Evolutionary conservation across 179 eudicot genomes (phyloP), one percentile per base, ranked within the genome.

Genomic region (Sideroxylon spinosum): DNA sequence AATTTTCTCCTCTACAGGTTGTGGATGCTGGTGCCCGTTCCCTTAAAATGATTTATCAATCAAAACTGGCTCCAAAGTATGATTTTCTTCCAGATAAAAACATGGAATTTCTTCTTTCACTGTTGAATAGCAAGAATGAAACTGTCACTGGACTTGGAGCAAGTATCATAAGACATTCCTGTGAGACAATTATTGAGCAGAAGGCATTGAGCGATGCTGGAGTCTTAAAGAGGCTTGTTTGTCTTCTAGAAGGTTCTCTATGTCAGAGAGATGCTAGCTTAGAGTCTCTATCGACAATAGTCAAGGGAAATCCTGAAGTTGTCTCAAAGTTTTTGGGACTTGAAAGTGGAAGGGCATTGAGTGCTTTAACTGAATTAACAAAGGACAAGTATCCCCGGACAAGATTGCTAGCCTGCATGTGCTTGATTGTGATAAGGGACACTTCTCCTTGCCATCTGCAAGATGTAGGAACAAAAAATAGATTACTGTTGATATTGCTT

Each of bases 101-200:
- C 76, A 79, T 92, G 84, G 86, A 85, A 73, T 96, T 90, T 75
- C 88, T 96, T 70, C 81, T 87, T 78, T 90, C 94, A 14, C 81
- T 96, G 20, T 83, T 96, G 83, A 88, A 90, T 82, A 92, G 91
- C 57, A 88, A 88, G 73, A 91, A 90, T 75, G 99, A 96, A 84
- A 94, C 91, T 88, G 89, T 96, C 79, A 87, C 92, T 60, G 96
- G 93, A 78, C 98, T 96, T 75, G 98, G 91, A 87, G 97, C 99
- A 26, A 88, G 90, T 83, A 96, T 96, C 81, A 89, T 96, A 76
- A 82, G 92, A 16, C 96, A 94, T 83, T 96, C 98, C 67, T 96
- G 99, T 82, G 85, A 84, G 84, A 86, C 89, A 70, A 90, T 77
- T 78, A 78, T 74, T 57, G 99, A 94, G 85, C 95, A 94, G 86